These are phyloP conservation scores for Exophiala sp. DNA, from an alignment of 2,329 filamentous ascomycete genomes.

Conservation along the genomic window DNA sequence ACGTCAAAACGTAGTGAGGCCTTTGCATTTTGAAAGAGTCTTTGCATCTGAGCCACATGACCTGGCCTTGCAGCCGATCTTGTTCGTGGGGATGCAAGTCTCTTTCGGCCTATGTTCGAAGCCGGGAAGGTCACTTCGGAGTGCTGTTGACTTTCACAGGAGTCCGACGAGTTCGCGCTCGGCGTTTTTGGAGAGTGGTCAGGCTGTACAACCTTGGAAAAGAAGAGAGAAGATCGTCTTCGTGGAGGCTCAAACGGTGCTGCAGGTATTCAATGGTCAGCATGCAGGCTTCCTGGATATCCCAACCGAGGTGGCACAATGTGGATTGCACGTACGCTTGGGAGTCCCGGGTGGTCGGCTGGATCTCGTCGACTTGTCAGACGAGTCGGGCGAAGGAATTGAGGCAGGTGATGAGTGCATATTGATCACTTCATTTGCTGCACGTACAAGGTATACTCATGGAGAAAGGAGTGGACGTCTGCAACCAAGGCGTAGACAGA, in stretches of 20 bases:
- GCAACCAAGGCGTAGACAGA: conserved; percentile 14
- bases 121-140: background rate
- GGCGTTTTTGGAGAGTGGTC: conserved; percentile 16
- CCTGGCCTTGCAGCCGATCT: conserved; percentile 20
- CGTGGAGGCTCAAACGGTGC: conserved; percentile 26
- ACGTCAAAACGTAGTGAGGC: conserved; percentile 25
- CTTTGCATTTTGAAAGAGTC: conserved; percentile 27
- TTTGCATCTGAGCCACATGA: conserved; percentile 28
- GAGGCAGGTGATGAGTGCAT: conserved; percentile 21
- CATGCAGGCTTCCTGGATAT: background rate
- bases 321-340: conserved; percentile 22
- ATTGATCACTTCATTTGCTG: background rate
- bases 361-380: conserved; percentile 15
- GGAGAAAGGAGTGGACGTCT: conserved; percentile 22
- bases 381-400: conserved; percentile 17
- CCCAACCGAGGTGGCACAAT: conserved; percentile 1
- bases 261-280: conserved; percentile 9
- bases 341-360: conserved; percentile 22
- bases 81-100: conserved; percentile 8
- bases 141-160: background rate
- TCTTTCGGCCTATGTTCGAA: conserved; percentile 18
- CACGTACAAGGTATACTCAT: conserved; percentile 2
- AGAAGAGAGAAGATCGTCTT: conserved; percentile 26
- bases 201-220: conserved; percentile 20
- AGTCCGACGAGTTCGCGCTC: background rate